Evolutionary conservation across 2,329 filamentous ascomycete species (phyloP).

Genomic region (Nothopassalora personata): DNA sequence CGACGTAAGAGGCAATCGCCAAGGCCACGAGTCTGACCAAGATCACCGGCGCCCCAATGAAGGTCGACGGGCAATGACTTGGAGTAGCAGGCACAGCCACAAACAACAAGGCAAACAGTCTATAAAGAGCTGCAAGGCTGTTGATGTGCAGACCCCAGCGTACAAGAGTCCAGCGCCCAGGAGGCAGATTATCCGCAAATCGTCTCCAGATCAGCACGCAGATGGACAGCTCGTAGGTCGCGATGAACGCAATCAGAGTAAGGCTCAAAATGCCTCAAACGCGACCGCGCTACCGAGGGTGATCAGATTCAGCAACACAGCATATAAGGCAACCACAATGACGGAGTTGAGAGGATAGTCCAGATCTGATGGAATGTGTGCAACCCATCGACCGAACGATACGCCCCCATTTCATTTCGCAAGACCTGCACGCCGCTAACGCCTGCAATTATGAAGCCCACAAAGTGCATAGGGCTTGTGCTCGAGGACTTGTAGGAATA

Average conservation of each 20-base stretch:
- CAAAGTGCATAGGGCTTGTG: no score
- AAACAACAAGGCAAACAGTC: neutral
- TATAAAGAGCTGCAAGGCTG: no score
- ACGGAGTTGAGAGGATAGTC: conserved; percentile 9
- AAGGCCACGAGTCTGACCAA: conserved; percentile 1
- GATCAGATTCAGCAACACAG: conserved; percentile 42
- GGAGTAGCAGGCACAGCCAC: neutral
- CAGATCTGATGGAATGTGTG: neutral
- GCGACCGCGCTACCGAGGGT: conserved; percentile 48
- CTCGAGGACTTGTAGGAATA: no score
- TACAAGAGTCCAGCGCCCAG: no score
- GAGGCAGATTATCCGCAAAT: neutral
- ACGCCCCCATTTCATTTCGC: neutral
- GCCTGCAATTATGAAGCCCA: no score
- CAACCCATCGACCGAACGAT: conserved; percentile 1
- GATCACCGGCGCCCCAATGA: conserved; percentile 7
- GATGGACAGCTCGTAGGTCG: conserved; percentile 38
- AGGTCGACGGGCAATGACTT: neutral
- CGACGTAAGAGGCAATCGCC: conserved; percentile 1
- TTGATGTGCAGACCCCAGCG: no score
- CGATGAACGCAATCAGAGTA: conserved; percentile 46
- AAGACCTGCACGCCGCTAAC: no score
- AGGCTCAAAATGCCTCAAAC: conserved; percentile 51
- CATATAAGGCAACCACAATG: conserved; percentile 4
- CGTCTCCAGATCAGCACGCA: conserved; percentile 9